Percentiles rank a stretch among this genome's conserved stretches.
phyloP scores from a whole-genome alignment of 2,329 filamentous ascomycete species.

The Aspergillus quadricinctus region DNA sequence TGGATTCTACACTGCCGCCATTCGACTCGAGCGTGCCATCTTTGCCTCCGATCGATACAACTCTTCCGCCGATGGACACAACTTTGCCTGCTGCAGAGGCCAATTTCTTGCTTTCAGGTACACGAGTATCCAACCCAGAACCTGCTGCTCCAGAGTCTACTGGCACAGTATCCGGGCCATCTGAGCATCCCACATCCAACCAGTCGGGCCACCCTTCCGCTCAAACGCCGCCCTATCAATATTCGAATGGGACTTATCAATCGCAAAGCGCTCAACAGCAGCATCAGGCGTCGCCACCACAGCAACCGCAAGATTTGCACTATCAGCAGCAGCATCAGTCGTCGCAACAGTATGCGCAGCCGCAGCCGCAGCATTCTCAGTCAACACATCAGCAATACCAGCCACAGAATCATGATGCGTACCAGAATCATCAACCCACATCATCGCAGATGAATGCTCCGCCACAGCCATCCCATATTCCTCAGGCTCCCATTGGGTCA shows the following conservation, averaged over 20 bases:
- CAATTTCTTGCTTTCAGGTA: constrained; percentile 12
- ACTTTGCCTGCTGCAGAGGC: constrained; percentile 20
- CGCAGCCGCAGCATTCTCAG: constrained; percentile 25
- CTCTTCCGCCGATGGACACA: constrained; percentile 26
- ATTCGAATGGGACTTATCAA: constrained; percentile 9
- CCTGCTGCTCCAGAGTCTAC: constrained; percentile 1
- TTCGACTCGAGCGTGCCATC: constrained; percentile 29
- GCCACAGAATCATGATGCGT: constrained; percentile 31
- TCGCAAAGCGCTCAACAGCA: constrained; percentile 27
- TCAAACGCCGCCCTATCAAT: constrained; percentile 9
- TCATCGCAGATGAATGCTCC: constrained; percentile 18
- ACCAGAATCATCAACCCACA: constrained; percentile 22
- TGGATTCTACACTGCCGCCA: constrained; percentile 26
- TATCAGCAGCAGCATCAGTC: constrained; percentile 40
- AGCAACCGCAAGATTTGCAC: constrained; percentile 24
- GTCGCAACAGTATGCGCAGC: constrained; percentile 22
- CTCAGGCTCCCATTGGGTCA: constrained; percentile 47
- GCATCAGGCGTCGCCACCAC: constrained; percentile 21
- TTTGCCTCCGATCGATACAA: constrained; percentile 21
- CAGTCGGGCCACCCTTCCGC: constrained; percentile 7
- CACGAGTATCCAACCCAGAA: constrained; percentile 11
- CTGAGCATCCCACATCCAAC: constrained; percentile 2
- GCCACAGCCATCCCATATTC: constrained; percentile 30
- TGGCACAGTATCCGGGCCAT: background rate
- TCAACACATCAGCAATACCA: constrained; percentile 25